These are phyloP conservation scores for Bonia amplexicaulis DNA, from an alignment of 176 grass and related monocot species.

Conservation along the genomic window DNA sequence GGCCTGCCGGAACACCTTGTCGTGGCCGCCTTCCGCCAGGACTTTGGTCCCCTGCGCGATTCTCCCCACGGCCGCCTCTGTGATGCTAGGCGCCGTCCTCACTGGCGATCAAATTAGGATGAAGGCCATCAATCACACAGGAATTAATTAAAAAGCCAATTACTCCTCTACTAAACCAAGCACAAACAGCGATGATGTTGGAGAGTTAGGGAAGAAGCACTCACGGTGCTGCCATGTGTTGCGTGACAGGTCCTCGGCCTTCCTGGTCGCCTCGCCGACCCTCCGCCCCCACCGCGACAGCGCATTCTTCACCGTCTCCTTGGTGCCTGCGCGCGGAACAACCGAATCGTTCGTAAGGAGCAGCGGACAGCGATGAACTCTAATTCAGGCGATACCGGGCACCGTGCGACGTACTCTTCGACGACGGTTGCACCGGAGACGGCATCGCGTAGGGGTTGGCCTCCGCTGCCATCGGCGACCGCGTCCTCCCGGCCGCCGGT, in stretches of 20 bases:
- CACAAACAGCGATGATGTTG: background rate
- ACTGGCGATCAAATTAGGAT: conserved; percentile 22
- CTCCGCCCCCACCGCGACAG: conserved; percentile 76
- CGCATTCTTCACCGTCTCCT: conserved; percentile 73
- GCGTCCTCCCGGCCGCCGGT: background rate
- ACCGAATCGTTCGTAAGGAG: background rate
- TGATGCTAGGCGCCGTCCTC: conserved; percentile 72
- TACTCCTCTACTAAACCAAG: background rate
- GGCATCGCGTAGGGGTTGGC: conserved; percentile 56
- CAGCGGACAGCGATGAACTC: background rate
- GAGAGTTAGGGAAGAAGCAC: background rate
- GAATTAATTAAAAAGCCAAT: background rate
- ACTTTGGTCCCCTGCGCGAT: conserved; percentile 81
- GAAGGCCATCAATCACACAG: background rate
- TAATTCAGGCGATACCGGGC: background rate
- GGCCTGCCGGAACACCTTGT: conserved; percentile 65
- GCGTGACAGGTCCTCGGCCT: conserved; percentile 83
- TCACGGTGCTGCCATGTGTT: conserved; percentile 97
- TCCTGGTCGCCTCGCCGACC: conserved; percentile 65
- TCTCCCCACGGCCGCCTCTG: conserved; percentile 74
- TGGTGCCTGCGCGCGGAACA: conserved; percentile 39
- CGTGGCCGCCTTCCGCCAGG: conserved; percentile 77
- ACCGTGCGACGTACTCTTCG: conserved; percentile 34
- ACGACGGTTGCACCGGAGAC: conserved; percentile 30
- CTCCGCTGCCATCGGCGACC: conserved; percentile 32